Percentiles rank a stretch among this genome's conserved stretches.
phyloP scores from a whole-genome alignment of 2,329 filamentous ascomycete species.

The Paracorniculantispora psalliotae region DNA sequence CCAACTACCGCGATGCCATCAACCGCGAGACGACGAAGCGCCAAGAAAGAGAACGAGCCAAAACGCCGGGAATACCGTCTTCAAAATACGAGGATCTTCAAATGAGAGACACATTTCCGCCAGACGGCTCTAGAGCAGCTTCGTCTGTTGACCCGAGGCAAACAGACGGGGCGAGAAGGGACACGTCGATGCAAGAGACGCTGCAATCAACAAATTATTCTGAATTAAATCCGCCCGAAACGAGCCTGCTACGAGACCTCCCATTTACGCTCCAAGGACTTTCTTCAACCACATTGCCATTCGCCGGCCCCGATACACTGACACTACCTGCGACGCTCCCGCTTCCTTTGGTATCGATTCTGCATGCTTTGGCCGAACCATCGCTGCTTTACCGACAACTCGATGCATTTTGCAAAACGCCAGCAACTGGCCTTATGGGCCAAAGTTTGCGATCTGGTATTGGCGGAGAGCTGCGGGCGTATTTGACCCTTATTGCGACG shows the following conservation, averaged over 20 bases:
- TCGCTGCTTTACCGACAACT: constrained; percentile 84
- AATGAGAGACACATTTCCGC: constrained; percentile 50
- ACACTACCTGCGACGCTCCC: constrained; percentile 76
- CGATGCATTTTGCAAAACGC: constrained; percentile 74
- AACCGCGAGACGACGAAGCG: constrained; percentile 32
- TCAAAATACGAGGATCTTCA: constrained; percentile 43
- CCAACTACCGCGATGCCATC: constrained; percentile 34
- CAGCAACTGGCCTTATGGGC: constrained; percentile 77
- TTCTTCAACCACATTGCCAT: constrained; percentile 78
- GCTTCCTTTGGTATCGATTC: constrained; percentile 75
- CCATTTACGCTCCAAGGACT: constrained; percentile 91
- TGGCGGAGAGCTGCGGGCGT: constrained; percentile 77
- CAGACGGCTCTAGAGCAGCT: constrained; percentile 44
- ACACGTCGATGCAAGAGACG: constrained; percentile 53
- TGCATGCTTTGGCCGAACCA: constrained; percentile 88
- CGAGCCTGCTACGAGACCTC: constrained; percentile 68
- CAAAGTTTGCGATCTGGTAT: constrained; percentile 90
- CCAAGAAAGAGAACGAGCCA: constrained; percentile 34
- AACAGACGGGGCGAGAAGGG: constrained; percentile 34
- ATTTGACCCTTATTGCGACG: constrained; percentile 84
- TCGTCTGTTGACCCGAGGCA: constrained; percentile 35
- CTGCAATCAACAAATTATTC: constrained; percentile 53
- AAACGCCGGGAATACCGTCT: constrained; percentile 21
- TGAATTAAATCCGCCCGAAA: constrained; percentile 58
- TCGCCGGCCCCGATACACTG: constrained; percentile 62